Base-by-base conservation (phyloP, 2,329 filamentous ascomycete genomes). In the Alternaria viburni region DNA sequence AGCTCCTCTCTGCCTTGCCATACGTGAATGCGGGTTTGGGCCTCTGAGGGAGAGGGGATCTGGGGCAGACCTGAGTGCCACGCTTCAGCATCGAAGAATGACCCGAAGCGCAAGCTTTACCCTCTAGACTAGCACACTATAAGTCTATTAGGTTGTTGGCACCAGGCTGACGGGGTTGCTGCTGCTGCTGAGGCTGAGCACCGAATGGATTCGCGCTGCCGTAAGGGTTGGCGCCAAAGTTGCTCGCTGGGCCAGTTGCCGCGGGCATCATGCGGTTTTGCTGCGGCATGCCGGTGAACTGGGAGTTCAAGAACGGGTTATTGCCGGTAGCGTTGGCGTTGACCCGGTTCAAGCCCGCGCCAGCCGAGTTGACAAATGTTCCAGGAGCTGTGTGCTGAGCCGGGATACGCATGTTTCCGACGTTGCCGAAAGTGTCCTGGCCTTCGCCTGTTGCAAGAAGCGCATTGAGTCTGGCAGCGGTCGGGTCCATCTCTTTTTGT, bases 391-490 rank as follows among this genome's bases (percentile, higher is more conserved):
- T 99, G 80, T 99, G 96, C 78, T 99, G 96, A 3, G 96, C 90
- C 2, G 96, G 96, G 68, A 99, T 97, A 80, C 96, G 93, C 50
- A 97, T 86, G 68, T 98, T 93, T 70, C 96, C 96, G n/a, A 93
- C 93, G 79, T 99, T 99, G 69, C 96, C 96, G 78, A 96, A 99
- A 0, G 96, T 99, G 77, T 99, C 96, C 84, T 96, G 92, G 23
- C 96, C 96, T 61, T 99, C 96, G 68, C 96, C 94, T 23, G 87
- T 89, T 4, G 93, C 88, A 47, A 99, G 88, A 32, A 99, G 88
- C 2, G 91, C 88, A 77, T 98, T 98, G 69, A 99, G 90, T 75
- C 88, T 91, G 21, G 91, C 89, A 61, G 87, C 83, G 67, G 90
- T 87, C 12, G 88, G 87, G 69, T 90, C 86, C 71, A 81, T 76